Conservation (phyloP, 371 early-diverging fungal genomes). For the Rhizomucor pusillus region DNA sequence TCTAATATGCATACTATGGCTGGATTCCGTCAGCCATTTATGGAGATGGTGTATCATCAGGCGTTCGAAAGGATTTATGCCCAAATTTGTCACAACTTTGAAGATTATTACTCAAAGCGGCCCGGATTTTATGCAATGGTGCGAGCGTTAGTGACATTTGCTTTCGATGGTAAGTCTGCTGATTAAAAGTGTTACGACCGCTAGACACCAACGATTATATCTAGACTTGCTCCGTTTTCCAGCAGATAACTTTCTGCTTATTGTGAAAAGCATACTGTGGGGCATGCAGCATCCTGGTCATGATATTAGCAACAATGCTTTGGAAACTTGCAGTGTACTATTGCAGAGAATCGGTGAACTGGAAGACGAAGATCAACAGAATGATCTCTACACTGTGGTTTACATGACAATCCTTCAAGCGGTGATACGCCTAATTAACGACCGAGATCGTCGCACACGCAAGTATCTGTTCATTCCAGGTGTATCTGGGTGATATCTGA, state of each 20-base stretch:
- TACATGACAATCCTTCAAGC: constrained; percentile 84
- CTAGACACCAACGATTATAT: background rate
- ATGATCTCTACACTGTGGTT: constrained; percentile 84
- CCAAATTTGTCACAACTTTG: constrained; percentile 87
- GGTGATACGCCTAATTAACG: constrained; percentile 87
- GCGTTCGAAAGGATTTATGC: constrained; percentile 9
- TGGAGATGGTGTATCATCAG: constrained; percentile 6
- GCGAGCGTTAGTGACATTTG: constrained; percentile 51
- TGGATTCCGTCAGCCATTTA: background rate
- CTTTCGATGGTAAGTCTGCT: background rate
- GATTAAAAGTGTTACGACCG: background rate
- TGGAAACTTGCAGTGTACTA: constrained; percentile 75
- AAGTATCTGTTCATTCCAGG: constrained; percentile 7
- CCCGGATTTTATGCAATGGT: constrained; percentile 85
- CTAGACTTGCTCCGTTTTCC: constrained; percentile 74
- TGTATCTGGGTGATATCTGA: background rate
- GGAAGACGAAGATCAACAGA: constrained; percentile 68
- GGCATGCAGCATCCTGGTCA: constrained; percentile 94
- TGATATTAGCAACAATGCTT: constrained; percentile 87
- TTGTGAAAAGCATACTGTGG: constrained; percentile 90
- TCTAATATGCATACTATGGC: too few species aligned
- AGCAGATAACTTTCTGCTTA: constrained; percentile 67
- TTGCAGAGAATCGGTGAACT: constrained; percentile 62
- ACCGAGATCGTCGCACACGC: constrained; percentile 93
- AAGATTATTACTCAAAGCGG: constrained; percentile 92